phyloP scores from a whole-genome alignment of 2,329 filamentous ascomycete genomes.

The Endoconidiophora laricicola region DNA sequence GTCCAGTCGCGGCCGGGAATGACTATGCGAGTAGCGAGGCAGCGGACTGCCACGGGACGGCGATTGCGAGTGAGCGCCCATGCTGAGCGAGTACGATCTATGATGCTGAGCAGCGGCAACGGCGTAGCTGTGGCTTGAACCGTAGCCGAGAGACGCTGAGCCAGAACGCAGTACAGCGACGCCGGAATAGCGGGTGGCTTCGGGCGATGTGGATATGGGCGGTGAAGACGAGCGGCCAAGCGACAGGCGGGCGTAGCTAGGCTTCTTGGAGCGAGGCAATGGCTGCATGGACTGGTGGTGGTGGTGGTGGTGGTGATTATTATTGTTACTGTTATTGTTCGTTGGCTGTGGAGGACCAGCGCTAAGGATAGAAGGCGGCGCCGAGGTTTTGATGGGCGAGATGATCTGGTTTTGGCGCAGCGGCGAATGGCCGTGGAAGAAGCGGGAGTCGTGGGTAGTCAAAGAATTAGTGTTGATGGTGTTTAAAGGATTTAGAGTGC shows the following conservation, averaged over 20 bases:
- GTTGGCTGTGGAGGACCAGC: not conserved
- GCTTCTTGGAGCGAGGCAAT: no score
- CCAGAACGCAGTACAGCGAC: no score
- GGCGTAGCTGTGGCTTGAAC: not conserved
- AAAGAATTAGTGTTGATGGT: no score
- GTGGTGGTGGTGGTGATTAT: not conserved
- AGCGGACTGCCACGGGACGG: not conserved
- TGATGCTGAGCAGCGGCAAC: not conserved
- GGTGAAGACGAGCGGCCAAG: not conserved
- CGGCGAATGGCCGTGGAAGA: slow-evolving; percentile 3
- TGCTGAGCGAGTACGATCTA: slow-evolving; percentile 1
- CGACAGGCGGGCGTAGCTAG: no score
- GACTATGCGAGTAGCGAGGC: not conserved
- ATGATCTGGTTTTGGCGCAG: not conserved
- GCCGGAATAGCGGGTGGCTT: not conserved
- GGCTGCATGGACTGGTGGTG: not conserved
- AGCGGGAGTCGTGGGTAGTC: not conserved
- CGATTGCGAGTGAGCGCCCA: slow-evolving; percentile 10
- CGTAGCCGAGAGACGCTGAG: not conserved
- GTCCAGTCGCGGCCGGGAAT: not conserved
- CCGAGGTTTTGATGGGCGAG: not conserved
- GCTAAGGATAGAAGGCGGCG: not conserved
- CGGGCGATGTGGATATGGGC: not conserved
- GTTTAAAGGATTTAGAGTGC: no score
- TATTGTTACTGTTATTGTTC: not conserved